phyloP scores from a whole-genome alignment of 495 filamentous ascomycete genomes.

The Talaromyces ruber region DNA sequence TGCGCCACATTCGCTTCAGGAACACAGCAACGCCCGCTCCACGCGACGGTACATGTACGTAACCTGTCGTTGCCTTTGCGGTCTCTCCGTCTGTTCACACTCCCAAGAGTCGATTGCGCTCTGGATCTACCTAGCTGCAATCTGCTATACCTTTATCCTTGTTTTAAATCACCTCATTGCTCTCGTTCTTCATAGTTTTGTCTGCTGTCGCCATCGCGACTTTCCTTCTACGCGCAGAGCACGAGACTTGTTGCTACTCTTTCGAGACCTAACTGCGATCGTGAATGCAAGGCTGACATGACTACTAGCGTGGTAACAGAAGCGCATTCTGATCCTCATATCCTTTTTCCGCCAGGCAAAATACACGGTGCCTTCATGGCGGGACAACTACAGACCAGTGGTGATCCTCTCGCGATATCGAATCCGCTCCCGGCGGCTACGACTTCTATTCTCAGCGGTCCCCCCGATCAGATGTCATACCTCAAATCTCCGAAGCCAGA shows the following conservation, averaged over 20 bases:
- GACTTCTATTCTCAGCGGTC: conserved; percentile 19
- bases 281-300: conserved; percentile 51
- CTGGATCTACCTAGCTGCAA: neutral
- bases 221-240: neutral
- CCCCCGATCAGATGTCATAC: conserved; percentile 23
- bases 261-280: neutral
- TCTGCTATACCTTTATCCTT: neutral
- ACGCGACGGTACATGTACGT: conserved; percentile 20
- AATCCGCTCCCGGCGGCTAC: conserved; percentile 24
- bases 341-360: conserved; percentile 25
- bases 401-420: conserved; percentile 34
- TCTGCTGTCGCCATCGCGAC: neutral
- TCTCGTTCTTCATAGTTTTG: conserved; percentile 43
- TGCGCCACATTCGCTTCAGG: conserved; percentile 41
- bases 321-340: conserved; percentile 49
- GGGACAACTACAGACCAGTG: conserved; percentile 38
- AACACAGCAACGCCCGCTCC: conserved; percentile 27
- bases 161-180: neutral
- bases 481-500: conserved; percentile 32
- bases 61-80: neutral
- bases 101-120: neutral
- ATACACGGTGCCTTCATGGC: conserved; percentile 36
- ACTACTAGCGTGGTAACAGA: conserved; percentile 59
- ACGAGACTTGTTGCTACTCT: neutral
- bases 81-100: neutral